Percentiles rank a stretch among this genome's conserved stretches.
Evolutionary conservation across 1,284 basidiomycete species (phyloP).

Genomic region (Ceratobasidium theobromae): DNA sequence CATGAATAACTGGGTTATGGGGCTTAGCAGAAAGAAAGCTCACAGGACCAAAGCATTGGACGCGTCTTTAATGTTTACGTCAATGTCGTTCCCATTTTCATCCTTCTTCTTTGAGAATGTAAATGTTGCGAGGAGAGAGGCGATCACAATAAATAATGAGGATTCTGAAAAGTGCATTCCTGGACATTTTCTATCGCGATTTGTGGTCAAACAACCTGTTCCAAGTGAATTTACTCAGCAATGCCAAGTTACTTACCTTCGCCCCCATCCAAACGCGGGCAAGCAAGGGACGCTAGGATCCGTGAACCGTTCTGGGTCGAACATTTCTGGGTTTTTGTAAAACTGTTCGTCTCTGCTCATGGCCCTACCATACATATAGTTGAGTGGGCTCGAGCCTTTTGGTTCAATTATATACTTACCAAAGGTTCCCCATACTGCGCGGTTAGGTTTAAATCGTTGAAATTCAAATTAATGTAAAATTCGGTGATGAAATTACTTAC

Average conservation of each 20-base stretch:
- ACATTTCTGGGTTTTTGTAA: constrained; percentile 4
- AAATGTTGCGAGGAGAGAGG: constrained; percentile 3
- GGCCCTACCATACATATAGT: background rate
- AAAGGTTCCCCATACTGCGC: constrained; percentile 19
- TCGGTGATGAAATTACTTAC: background rate
- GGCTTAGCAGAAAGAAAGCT: background rate
- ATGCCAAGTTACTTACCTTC: constrained; percentile 9
- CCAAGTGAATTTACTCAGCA: no score
- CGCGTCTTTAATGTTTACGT: background rate
- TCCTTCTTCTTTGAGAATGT: constrained; percentile 22
- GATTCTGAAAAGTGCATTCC: constrained; percentile 11
- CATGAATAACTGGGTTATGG: background rate
- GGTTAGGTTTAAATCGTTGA: background rate
- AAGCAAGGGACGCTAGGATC: background rate
- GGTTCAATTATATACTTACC: background rate
- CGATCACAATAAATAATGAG: constrained; percentile 15
- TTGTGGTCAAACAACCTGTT: no score
- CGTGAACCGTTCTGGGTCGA: constrained; percentile 16
- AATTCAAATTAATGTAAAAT: background rate
- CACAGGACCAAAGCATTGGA: background rate
- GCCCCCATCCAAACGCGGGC: constrained; percentile 28
- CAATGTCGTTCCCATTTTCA: background rate
- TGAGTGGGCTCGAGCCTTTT: background rate
- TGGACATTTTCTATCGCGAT: background rate
- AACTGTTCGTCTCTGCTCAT: background rate